Evolutionary conservation across 2,329 filamentous ascomycete species (phyloP).

Genomic region (Clonostachys rosea): DNA sequence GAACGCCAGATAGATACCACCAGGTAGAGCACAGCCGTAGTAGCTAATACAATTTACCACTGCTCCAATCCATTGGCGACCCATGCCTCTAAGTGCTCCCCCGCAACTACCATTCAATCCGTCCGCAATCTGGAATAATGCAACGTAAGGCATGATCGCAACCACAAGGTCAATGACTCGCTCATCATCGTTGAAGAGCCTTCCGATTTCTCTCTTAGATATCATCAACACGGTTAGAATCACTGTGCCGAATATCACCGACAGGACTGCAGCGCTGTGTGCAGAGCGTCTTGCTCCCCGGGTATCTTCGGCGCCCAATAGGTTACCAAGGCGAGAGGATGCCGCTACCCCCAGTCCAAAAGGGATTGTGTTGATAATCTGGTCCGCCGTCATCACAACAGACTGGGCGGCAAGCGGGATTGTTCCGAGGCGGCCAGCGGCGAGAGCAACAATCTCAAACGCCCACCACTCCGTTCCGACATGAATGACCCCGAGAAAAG

Average conservation of each 20-base stretch:
- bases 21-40: conserved; percentile 74
- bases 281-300: conserved; percentile 66
- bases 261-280: conserved; percentile 70
- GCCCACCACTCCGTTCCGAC: conserved; percentile 95
- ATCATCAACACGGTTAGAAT: conserved; percentile 67
- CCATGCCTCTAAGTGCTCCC: conserved; percentile 77
- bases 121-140: conserved; percentile 86
- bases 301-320: conserved; percentile 65
- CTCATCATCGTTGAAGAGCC: conserved; percentile 76
- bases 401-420: conserved; percentile 77
- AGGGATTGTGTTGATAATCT: conserved; percentile 79
- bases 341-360: conserved; percentile 84
- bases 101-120: conserved; percentile 83
- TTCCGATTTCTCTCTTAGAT: conserved; percentile 68
- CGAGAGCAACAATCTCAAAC: conserved; percentile 84
- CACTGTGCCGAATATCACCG: conserved; percentile 60
- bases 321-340: conserved; percentile 72
- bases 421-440: conserved; percentile 75
- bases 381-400: conserved; percentile 87
- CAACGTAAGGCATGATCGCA: conserved; percentile 78
- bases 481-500: conserved; percentile 72
- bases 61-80: conserved; percentile 79
- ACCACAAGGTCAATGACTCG: conserved; percentile 69
- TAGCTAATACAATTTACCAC: conserved; percentile 79
- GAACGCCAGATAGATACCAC: conserved; percentile 82